Evolutionary conservation across 805 yeast genomes (phyloP).

Genomic region (Metschnikowia corniflorae): DNA sequence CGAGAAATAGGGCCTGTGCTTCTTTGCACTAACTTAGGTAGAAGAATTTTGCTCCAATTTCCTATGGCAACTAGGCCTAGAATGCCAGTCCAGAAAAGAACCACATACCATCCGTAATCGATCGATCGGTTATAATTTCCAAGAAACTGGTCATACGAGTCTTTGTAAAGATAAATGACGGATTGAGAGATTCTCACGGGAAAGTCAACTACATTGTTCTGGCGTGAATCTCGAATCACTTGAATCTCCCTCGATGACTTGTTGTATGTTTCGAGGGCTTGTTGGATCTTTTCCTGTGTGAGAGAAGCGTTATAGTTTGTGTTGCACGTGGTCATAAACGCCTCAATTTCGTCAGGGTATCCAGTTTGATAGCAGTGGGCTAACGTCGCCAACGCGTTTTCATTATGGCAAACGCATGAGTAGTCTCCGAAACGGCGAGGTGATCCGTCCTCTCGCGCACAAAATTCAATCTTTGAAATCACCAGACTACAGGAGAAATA

Average conservation of each 20-base stretch:
- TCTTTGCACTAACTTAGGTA: slow-evolving; percentile 20
- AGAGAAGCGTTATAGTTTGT: slow-evolving; percentile 19
- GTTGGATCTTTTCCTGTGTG: slow-evolving; percentile 21
- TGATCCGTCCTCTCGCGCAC: slow-evolving; percentile 9
- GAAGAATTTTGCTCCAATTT: slow-evolving; percentile 32
- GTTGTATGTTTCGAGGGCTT: slow-evolving; percentile 16
- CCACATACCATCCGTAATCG: slow-evolving; percentile 25
- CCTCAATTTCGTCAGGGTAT: slow-evolving; percentile 22
- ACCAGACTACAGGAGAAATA: slow-evolving; percentile 29
- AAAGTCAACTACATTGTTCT: slow-evolving; percentile 11
- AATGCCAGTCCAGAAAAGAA: slow-evolving; percentile 31
- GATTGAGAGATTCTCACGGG: slow-evolving; percentile 29
- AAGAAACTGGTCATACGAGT: slow-evolving; percentile 34
- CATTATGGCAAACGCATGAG: slow-evolving; percentile 27
- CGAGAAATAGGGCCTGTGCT: slow-evolving; percentile 30
- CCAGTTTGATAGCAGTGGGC: slow-evolving; percentile 32
- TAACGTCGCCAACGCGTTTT: slow-evolving; percentile 34
- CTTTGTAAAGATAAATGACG: slow-evolving; percentile 18
- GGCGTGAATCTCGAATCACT: neutral
- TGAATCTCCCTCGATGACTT: slow-evolving; percentile 4
- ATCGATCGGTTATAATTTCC: slow-evolving; percentile 44
- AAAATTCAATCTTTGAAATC: slow-evolving; percentile 20
- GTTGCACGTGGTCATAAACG: slow-evolving; percentile 26
- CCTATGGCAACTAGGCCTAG: slow-evolving; percentile 23
- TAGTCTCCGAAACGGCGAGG: slow-evolving; percentile 1